These are phyloP conservation scores for Neofusicoccum sp. DNA, from an alignment of 2,329 filamentous ascomycete species.

Conservation along the genomic window DNA sequence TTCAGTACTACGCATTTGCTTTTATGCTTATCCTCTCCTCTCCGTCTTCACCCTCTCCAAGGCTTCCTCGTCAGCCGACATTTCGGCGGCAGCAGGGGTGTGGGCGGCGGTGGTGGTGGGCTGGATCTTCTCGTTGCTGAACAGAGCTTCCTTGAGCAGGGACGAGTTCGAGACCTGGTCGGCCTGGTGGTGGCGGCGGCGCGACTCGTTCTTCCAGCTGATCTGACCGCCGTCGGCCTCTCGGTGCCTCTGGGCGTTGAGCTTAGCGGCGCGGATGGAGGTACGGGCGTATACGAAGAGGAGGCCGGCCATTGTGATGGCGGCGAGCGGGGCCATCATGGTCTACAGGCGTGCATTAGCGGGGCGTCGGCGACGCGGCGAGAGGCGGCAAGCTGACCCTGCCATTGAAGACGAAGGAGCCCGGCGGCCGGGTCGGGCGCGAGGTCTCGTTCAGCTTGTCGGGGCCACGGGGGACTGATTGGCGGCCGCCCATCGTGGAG, in stretches of 20 bases:
- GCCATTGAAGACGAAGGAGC: conserved; percentile 12
- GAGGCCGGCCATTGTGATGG: conserved; percentile 60
- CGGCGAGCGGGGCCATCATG: conserved; percentile 60
- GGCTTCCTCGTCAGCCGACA: conserved; percentile 1
- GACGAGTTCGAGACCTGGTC: conserved; percentile 10
- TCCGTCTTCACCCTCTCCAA: background rate
- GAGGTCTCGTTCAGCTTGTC: conserved; percentile 45
- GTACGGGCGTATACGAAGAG: conserved; percentile 63
- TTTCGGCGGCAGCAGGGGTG: background rate
- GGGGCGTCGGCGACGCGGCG: background rate
- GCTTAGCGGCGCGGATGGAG: conserved; percentile 64
- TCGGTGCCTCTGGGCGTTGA: conserved; percentile 60
- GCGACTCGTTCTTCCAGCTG: conserved; percentile 54
- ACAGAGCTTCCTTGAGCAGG: conserved; percentile 11
- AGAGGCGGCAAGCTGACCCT: background rate
- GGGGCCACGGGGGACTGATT: conserved; percentile 45
- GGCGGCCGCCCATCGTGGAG: conserved; percentile 44
- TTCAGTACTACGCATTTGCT: background rate
- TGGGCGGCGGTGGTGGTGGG: background rate
- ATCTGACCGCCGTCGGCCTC: conserved; percentile 58
- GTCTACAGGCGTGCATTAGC: conserved; percentile 38
- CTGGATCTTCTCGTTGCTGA: conserved; percentile 3
- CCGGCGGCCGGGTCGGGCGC: conserved; percentile 14
- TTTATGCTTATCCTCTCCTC: background rate
- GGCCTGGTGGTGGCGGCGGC: conserved; percentile 49